Evolutionary conservation across 306 rosid genomes (phyloP).

Genomic region (Prunus mume): DNA sequence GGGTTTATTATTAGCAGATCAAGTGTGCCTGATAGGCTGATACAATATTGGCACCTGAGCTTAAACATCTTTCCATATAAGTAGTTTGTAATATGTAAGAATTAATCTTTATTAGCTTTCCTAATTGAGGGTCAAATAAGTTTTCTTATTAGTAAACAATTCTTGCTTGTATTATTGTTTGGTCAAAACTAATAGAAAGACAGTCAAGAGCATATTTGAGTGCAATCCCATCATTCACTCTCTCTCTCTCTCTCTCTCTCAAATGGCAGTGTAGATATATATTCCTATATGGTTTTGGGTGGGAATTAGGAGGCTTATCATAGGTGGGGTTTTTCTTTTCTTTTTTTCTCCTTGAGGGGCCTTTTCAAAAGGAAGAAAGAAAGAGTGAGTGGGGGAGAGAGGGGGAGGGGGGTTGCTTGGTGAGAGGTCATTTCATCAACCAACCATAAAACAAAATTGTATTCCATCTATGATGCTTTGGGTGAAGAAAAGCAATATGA

Average conservation of each 20-base stretch:
- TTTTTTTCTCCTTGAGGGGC: neutral
- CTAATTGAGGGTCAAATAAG: constrained; percentile 42
- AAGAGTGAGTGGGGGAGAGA: constrained; percentile 14
- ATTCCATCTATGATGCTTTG: constrained; percentile 55
- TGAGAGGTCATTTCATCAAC: constrained; percentile 74
- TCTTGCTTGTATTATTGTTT: constrained; percentile 20
- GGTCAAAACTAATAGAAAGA: constrained; percentile 55
- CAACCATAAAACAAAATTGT: constrained; percentile 46
- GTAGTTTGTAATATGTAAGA: constrained; percentile 5
- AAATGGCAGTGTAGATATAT: constrained; percentile 28
- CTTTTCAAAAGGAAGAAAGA: constrained; percentile 16
- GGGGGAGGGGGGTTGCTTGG: constrained; percentile 37
- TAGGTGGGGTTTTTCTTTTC: constrained; percentile 12
- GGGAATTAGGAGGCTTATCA: constrained; percentile 24
- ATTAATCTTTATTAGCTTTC: constrained; percentile 6
- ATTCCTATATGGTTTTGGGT: constrained; percentile 26
- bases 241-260: constrained; percentile 27
- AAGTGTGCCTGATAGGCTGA: too few species aligned
- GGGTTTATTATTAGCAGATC: too few species aligned
- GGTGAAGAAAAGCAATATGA: constrained; percentile 42
- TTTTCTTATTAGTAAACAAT: constrained; percentile 21
- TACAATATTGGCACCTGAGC: too few species aligned
- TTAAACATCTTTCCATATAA: neutral
- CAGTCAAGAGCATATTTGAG: constrained; percentile 65
- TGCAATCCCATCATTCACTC: constrained; percentile 53